Evolutionary conservation across 2,329 filamentous ascomycete genomes (phyloP), one percentile per base, ranked within the genome.

Genomic region (Stachybotrys chlorohalonatus): DNA sequence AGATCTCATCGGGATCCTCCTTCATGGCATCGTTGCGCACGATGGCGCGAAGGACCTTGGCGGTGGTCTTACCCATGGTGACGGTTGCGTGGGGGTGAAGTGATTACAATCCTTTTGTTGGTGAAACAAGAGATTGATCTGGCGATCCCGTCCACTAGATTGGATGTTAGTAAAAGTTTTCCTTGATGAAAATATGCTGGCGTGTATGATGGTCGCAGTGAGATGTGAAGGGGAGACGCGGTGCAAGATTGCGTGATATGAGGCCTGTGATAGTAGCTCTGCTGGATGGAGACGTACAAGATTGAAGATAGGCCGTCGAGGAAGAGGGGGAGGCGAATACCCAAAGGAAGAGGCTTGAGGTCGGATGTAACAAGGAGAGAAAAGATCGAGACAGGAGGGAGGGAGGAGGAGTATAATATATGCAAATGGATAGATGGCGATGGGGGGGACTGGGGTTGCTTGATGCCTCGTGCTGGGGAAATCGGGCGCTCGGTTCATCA

Each of bases 11-110:
- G 16, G 85, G 85, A 57, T 89, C 85, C 42, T 73, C 69, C 64
- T 79, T 83, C 81, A 89, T 88, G 49, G 86, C 82, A 67, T 89
- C 84, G 74, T 89, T 89, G 69, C 80, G 80, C 61, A 87, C 78
- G 63, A 86, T 73, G 61, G 70, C 72, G 61, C 74, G 75, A 54
- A 86, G 75, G 60, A 84, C 66, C 53, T 62, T 68, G 49, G 66
- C 67, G 16, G 65, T 59, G 54, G 74, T 69, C 46, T 47, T 47
- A 56, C 70, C 72, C 68, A 79, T 78, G 53, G 45, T 67, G 62
- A 52, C 53, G 50, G 52, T 55, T 48, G 30, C 17, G 24, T 4
- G 24, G 24, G 24, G 24, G 24, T 24, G 2, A 24, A 24, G 24
- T 24, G 24, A 24, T 24, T 24, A 24, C 24, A 24, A 24, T 24